Conservation (phyloP, 768 basidiomycete species). For the Harrya chromipes region DNA sequence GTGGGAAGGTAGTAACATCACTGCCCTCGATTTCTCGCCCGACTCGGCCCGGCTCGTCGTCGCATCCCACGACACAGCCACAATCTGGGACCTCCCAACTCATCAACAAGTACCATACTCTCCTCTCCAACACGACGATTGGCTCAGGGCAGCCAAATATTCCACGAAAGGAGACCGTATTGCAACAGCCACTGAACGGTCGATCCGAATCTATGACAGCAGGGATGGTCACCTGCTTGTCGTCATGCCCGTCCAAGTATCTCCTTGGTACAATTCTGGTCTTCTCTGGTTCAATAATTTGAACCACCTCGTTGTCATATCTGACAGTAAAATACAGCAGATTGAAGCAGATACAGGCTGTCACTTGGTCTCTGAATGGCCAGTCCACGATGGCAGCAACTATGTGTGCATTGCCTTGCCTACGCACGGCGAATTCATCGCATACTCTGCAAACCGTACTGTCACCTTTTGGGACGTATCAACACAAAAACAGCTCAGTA, state of each 20-base stretch:
- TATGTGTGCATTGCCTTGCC: not conserved
- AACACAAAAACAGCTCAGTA: not conserved
- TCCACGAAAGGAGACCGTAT: conserved; percentile 2
- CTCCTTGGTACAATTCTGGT: not conserved
- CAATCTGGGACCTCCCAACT: no score
- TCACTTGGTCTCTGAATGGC: not conserved
- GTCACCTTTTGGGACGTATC: not conserved
- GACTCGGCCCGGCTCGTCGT: no score
- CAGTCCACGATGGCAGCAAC: not conserved
- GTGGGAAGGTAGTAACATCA: no score
- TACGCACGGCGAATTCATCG: not conserved
- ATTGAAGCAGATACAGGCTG: not conserved
- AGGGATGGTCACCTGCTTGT: not conserved
- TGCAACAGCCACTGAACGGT: not conserved
- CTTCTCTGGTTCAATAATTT: conserved; percentile 2
- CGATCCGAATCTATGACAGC: conserved; percentile 1
- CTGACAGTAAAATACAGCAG: not conserved
- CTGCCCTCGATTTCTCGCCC: no score
- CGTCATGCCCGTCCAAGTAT: not conserved
- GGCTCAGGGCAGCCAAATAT: not conserved
- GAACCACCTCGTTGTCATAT: not conserved
- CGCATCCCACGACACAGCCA: no score
- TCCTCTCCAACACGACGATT: not conserved
- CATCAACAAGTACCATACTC: no score
- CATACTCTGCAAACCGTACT: not conserved